Evolutionary conservation across 2,329 filamentous ascomycete genomes (phyloP), one percentile per base, ranked within the genome.

Genomic region (Trichoderma cornu-damae): DNA sequence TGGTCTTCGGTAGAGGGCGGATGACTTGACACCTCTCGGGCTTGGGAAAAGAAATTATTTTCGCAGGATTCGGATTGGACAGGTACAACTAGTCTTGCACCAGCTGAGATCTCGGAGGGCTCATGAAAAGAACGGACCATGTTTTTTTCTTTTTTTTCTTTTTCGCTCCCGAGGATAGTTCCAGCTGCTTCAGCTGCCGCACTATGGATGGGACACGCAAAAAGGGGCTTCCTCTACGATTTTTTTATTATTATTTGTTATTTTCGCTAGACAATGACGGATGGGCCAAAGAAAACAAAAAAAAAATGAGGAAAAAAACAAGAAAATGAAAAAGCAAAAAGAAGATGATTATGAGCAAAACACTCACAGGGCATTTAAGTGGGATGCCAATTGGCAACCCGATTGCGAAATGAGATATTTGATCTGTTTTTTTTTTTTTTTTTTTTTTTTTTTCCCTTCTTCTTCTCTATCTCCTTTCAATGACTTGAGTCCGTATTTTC

Each of bases 331-430:
- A n/a, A 30, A 32, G 20, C 14, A 37, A 42, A 44, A 34, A n/a
- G n/a, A n/a, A n/a, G n/a, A n/a, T n/a, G 24, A 26, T 14, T 48
- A 26, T 53, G 40, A 28, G 47, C 37, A 47, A 24, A 34, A 40
- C 18, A 34, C 18, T 40, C 50, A 57, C n/a, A 52, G n/a, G 54
- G 54, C 46, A 60, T 54, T 50, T 58, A 40, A 38, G 50, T 35
- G 28, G 53, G 55, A 57, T 60, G 58, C 40, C 49, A 59, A 49
- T 60, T 57, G 54, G 50, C 50, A 60, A 56, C 12, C n/a, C 20
- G 54, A 42, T 60, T 20, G 46, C 44, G 51, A 50, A 57, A 34
- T 49, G 56, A 53, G 44, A 59, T 11, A 46, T 48, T 51, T 58
- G 16, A 42, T 46, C 12, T 26, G 6, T 20, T 32, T 52, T 52